A percentile compares a stretch with the other conserved stretches of the same genome.
Evolutionary conservation across 1,284 basidiomycete genomes (phyloP).

Genomic region (Cutaneotrichosporon mucoides): DNA sequence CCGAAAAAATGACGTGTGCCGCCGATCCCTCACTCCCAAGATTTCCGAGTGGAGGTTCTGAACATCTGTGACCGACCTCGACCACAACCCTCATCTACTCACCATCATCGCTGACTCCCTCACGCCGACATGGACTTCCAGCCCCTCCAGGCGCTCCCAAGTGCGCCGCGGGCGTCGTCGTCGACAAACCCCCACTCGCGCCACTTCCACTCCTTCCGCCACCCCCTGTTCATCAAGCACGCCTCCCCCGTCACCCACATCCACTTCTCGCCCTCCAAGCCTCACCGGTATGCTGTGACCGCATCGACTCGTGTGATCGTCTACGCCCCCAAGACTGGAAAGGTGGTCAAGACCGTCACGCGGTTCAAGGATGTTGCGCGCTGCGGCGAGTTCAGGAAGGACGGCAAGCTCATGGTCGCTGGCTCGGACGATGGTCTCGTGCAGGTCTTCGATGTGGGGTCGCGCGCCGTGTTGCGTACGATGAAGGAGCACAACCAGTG

Average conservation of each 20-base stretch:
- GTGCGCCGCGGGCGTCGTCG: constrained; percentile 40
- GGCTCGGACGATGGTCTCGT: constrained; percentile 92
- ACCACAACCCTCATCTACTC: neutral
- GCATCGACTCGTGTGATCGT: constrained; percentile 91
- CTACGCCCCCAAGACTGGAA: constrained; percentile 91
- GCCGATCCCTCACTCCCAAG: neutral
- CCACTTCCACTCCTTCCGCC: constrained; percentile 49
- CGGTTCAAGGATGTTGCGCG: constrained; percentile 95
- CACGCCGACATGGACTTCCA: constrained; percentile 44
- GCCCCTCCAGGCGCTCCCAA: constrained; percentile 40
- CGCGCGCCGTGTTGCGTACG: constrained; percentile 86
- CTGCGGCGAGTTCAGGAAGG: constrained; percentile 77
- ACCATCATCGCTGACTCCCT: neutral
- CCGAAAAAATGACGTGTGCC: neutral
- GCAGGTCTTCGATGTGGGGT: constrained; percentile 96
- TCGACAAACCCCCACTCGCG: constrained; percentile 46
- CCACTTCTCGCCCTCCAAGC: constrained; percentile 78
- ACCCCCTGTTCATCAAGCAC: constrained; percentile 68
- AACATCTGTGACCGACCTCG: neutral
- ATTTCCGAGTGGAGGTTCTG: constrained; percentile 14
- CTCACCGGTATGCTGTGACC: constrained; percentile 91
- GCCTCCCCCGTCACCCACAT: constrained; percentile 89
- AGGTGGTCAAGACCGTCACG: constrained; percentile 91
- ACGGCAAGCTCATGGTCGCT: constrained; percentile 92
- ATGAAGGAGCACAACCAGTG: constrained; percentile 89